Percentiles rank a stretch among this genome's conserved stretches.
These are phyloP conservation scores for Priceomyces castillae DNA, from an alignment of 805 yeast species.

Conservation along the genomic window DNA sequence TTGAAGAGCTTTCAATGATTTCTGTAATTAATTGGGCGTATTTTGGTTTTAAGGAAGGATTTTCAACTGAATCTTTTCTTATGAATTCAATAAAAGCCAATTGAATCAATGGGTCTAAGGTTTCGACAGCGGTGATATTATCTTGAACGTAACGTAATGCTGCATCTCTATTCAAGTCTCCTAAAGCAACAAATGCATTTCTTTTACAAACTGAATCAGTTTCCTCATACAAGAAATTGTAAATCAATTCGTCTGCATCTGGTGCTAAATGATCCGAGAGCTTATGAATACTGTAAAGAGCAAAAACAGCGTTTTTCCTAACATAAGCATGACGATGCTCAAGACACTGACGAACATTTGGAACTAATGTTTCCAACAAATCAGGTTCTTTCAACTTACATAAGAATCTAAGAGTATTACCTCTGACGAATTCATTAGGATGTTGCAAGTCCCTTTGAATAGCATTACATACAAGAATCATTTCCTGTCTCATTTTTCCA, in stretches of 20 bases:
- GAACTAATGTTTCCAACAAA: constrained; percentile 90
- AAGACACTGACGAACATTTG: constrained; percentile 84
- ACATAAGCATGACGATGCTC: constrained; percentile 98
- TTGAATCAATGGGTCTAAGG: constrained; percentile 80
- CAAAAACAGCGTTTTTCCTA: constrained; percentile 93
- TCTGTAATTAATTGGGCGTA: constrained; percentile 73
- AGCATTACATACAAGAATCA: constrained; percentile 97
- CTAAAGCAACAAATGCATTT: constrained; percentile 87
- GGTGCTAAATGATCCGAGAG: constrained; percentile 87
- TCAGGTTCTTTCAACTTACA: constrained; percentile 91
- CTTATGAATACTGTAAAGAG: constrained; percentile 76
- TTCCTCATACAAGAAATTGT: constrained; percentile 72
- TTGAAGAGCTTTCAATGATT: constrained; percentile 63
- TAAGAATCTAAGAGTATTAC: constrained; percentile 89
- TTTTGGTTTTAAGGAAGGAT: constrained; percentile 63
- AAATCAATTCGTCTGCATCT: constrained; percentile 87
- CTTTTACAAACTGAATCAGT: constrained; percentile 92
- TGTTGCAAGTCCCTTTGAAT: constrained; percentile 96
- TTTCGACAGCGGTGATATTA: constrained; percentile 54
- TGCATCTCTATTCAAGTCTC: constrained; percentile 77
- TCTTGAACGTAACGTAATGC: constrained; percentile 82
- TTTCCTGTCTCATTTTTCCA: constrained; percentile 94
- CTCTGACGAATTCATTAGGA: constrained; percentile 95
- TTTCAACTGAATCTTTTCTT: constrained; percentile 68
- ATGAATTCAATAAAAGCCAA: constrained; percentile 89